Base-by-base conservation (phyloP, 345 rosid species). In the Pelargonium nanum region DNA sequence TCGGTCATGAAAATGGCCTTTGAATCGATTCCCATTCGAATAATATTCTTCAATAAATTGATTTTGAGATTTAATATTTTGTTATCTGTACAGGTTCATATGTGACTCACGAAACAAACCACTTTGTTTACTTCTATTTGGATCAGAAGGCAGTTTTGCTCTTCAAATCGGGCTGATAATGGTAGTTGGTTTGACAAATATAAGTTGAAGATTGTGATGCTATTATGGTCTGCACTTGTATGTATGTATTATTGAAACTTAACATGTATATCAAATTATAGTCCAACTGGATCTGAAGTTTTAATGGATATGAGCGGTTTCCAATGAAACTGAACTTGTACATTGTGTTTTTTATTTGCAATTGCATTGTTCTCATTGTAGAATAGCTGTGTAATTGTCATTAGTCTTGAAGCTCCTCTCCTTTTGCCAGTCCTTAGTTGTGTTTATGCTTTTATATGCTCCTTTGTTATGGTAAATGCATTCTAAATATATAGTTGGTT, bases 71-170 rank as follows among this genome's bases (percentile, higher is more conserved):
- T 30, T 25, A 30, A 30, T 30, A 0, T 6, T 56, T 6, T 30
- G 12, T 22, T 30, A 55, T 74, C 62, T 26, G 44, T 59, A 48
- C 85, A 91, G 98, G 98, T 63, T 91, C 98, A 23, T 89, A 91
- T 19, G 98, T 91, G 66, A 92, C 98, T 19, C 98, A 92, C 7
- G 98, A 92, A 80, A 92, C 98, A 22, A 86, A 92, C 81, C 93
- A 85, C 83, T 89, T 92, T 59, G 87, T 92, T 26, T 92, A 92
- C 77, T 92, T 92, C 79, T 89, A 89, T 72, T 79, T 89, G 69
- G 98, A 89, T 63, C 91, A 92, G 74, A 92, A 85, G 72, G 96
- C 96, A 13, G 84, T 92, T 64, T 78, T 89, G 70, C 87, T 92
- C 67, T 92, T 92, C 95, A 92, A 92, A 78, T 92, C 98, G 0